A percentile compares a stretch with the other conserved stretches of the same genome.
These are phyloP conservation scores for Fulvia fulva DNA, from an alignment of 2,329 filamentous ascomycete genomes.

Conservation along the genomic window DNA sequence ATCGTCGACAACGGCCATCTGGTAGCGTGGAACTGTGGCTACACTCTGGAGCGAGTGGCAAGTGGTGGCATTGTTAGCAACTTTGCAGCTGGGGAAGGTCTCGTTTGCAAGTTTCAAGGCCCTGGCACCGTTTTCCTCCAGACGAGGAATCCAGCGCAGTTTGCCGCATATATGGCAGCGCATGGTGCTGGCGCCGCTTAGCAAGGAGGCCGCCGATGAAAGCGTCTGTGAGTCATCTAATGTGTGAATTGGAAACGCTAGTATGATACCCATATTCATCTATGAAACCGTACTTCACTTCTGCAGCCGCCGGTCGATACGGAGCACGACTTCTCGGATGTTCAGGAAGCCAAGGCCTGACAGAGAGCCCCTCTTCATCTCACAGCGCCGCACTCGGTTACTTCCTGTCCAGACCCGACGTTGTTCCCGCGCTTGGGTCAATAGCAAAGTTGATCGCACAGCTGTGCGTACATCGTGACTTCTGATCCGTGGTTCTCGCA, in stretches of 20 bases:
- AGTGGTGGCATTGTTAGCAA: slow-evolving; percentile 92
- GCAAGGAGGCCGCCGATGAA: neutral
- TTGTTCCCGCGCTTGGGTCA: too few species aligned
- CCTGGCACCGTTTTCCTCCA: slow-evolving; percentile 91
- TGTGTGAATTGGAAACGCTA: neutral
- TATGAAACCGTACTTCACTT: too few species aligned
- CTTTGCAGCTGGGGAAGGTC: slow-evolving; percentile 73
- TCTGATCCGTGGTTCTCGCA: too few species aligned
- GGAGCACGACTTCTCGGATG: too few species aligned
- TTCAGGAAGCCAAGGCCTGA: too few species aligned
- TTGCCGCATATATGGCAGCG: slow-evolving; percentile 51
- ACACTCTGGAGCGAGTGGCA: slow-evolving; percentile 81
- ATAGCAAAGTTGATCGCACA: too few species aligned
- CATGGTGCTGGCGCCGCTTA: slow-evolving; percentile 28
- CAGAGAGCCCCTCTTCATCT: too few species aligned
- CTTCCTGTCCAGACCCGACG: too few species aligned
- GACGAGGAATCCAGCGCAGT: slow-evolving; percentile 74
- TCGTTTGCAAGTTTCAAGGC: slow-evolving; percentile 89
- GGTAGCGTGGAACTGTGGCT: slow-evolving; percentile 88
- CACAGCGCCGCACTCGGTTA: too few species aligned
- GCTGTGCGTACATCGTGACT: too few species aligned
- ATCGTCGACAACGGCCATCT: slow-evolving; percentile 71
- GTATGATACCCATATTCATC: neutral
- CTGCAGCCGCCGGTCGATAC: too few species aligned
- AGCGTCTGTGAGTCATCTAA: too few species aligned